Evolutionary conservation across 192 early-diverging fungal genomes (phyloP), one percentile per base, ranked within the genome.

Genomic region (Lobosporangium transversale): DNA sequence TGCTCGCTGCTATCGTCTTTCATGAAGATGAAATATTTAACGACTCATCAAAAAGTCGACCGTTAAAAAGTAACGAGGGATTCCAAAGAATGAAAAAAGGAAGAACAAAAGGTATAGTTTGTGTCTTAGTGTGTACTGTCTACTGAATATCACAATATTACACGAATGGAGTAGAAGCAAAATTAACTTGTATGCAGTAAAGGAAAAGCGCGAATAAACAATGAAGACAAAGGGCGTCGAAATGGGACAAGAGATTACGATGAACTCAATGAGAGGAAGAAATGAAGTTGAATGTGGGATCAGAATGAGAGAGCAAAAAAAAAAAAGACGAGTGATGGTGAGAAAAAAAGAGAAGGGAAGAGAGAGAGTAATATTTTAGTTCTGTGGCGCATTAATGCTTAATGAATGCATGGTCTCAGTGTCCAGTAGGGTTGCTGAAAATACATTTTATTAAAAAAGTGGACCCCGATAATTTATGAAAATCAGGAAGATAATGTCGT

Each of bases 1-100:
- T 51, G 49, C 48, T 62, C 60, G 48, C 60, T 62, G 31, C n/a
- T 51, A 17, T 62, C 51, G 24, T 62, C 60, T 6, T 7, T 30
- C 49, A 62, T 62, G 29, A 23, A 20, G 0, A 12, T 53, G 21
- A 21, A 55, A 1, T 12, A 21, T 20, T 29, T 21, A 50, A 23
- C 32, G n/a, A 8, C 7, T 4, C n/a, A n/a, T n/a, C n/a, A n/a
- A n/a, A n/a, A n/a, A n/a, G n/a, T n/a, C n/a, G n/a, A n/a, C n/a
- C n/a, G n/a, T n/a, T n/a, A n/a, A n/a, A n/a, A n/a, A n/a, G 6
- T 29, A 9, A 48, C 27, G 18, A 29, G 26, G 32, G 24, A 6
- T 7, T 40, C 14, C 8, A 7, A 40, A 7, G 8, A 40, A 14
- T 40, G 37, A 7, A 40, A 40, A 40, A 40, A 14, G 37, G 37